Base-by-base conservation (phyloP, 768 basidiomycete species). In the Goffeauzyma gilvescens region DNA sequence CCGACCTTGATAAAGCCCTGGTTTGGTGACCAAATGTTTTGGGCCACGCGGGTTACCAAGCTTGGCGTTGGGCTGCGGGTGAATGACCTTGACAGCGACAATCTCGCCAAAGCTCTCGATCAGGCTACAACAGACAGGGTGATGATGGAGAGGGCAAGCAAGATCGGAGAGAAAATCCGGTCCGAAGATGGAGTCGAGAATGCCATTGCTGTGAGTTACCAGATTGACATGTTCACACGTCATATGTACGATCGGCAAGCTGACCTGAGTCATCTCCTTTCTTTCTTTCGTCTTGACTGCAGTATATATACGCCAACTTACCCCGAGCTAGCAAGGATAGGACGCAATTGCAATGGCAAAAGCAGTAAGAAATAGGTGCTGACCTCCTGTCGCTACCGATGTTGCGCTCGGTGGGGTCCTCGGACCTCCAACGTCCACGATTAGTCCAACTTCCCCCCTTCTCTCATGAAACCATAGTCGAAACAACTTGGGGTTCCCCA, bases 1-100 rank as follows among this genome's bases (percentile, higher is more conserved):
- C 76, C 77, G 2, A 79, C 77, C 1, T 50, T 78, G 45, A 78
- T 79, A 54, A 74, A 73, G 50, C 76, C 77, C 1, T 79, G 73
- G 73, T 79, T 78, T 52, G 77, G 75, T 43, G 54, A 58, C 39
- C 54, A 55, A 32, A 52, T 35, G 45, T 55, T 55, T 41, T 58
- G 54, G 56, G 75, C 73, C 2, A 67, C 68, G 5, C 62, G 75
- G n/a, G 74, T 78, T 14, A 72, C 75, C 49, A 70, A 70, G 46
- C 68, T 79, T 17, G 75, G 72, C 35, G 75, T 74, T 27, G 75
- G 75, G 1, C 28, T 75, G 40, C 66, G 66, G 38, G 66, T 79
- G 10, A 53, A 64, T 1, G 72, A 68, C 44, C 55, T 76, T 25
- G 65, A 66, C 63, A 9, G 59, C 52, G 43, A 55, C 37, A 73